Evolutionary conservation across 2,329 filamentous ascomycete species (phyloP).

Genomic region (Beauveria bassiana): DNA sequence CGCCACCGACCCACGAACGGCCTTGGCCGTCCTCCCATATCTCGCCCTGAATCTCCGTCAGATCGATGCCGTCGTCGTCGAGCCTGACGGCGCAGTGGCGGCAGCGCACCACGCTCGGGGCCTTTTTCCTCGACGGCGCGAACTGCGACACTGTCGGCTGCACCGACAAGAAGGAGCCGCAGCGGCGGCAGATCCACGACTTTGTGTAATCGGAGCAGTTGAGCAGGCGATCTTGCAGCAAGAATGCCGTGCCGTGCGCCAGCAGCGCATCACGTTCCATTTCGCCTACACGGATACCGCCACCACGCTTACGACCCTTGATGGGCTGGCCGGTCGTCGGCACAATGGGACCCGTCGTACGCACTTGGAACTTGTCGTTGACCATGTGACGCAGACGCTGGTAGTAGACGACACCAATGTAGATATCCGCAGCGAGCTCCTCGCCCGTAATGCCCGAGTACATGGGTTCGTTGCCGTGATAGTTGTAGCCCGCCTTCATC

Average conservation of each 20-base stretch:
- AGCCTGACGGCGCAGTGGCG: conserved; percentile 63
- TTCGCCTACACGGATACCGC: conserved; percentile 97
- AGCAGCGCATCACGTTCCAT: conserved; percentile 97
- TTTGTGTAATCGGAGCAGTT: conserved; percentile 94
- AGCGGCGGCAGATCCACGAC: conserved; percentile 81
- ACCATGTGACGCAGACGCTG: conserved; percentile 98
- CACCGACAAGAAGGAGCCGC: conserved; percentile 84
- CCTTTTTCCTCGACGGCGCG: conserved; percentile 52
- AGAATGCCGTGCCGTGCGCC: conserved; percentile 89
- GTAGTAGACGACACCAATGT: conserved; percentile 95
- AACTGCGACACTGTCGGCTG: conserved; percentile 68
- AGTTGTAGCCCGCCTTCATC: conserved; percentile 92
- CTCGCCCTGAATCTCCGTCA: conserved; percentile 55
- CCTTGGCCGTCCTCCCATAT: conserved; percentile 92
- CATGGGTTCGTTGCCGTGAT: conserved; percentile 97
- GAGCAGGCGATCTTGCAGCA: conserved; percentile 89
- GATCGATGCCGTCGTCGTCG: conserved; percentile 48
- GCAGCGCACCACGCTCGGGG: conserved; percentile 66
- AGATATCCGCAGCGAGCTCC: conserved; percentile 91
- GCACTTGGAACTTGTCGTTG: conserved; percentile 98
- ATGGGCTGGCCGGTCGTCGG: conserved; percentile 90
- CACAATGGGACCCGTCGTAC: conserved; percentile 89
- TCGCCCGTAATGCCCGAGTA: conserved; percentile 95
- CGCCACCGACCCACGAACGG: conserved; percentile 75
- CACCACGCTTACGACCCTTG: conserved; percentile 91